Base-by-base conservation (phyloP, 495 filamentous ascomycete species). In the Neurospora sp. region DNA sequence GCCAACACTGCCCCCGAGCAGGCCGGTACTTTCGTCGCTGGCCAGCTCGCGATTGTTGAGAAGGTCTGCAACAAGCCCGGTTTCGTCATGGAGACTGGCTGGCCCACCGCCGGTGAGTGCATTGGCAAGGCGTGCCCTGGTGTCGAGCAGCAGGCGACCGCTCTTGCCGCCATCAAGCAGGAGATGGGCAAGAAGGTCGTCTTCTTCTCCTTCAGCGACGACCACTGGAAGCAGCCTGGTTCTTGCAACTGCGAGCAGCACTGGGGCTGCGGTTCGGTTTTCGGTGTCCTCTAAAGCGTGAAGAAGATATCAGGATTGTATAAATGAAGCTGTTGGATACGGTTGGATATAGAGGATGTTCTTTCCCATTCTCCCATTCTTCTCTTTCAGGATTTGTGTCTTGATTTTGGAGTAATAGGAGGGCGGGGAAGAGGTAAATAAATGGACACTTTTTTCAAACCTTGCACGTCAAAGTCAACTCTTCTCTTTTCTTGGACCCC, bases 11-110 rank as follows among this genome's bases (percentile, higher is more conserved):
- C 78, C 71, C 86, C 94, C 69, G 75, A 76, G 3, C 70, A 87
- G 65, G 95, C 94, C 68, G 95, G 95, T 80, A 76, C 80, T 44
- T 97, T 97, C 81, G 90, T 92, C 73, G 78, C 82, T 53, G 71
- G 80, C 73, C 89, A 96, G 86, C 86, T 95, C 71, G 80, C 85
- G 14, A 79, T 90, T 75, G 87, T 96, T 68, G 85, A 89, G 76
- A 77, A 76, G 1, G 80, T 90, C 72, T 98, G 95, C 86, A 86
- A 86, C 79, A 89, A 89, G 85, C 77, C 82, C 31, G 91, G 87
- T 71, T 86, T 91, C 81, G 91, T 94, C 84, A 85, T 97, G 71
- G 95, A 98, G 89, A 92, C 91, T 42, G 95, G 95, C 77, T 98
- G 95, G 95, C 95, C 95, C 75, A 90, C 81, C 59, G 73, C 77